A percentile compares a stretch with the other conserved stretches of the same genome.
Conservation (phyloP, 2,329 filamentous ascomycete species). For the Xylariomycetidae sp. region DNA sequence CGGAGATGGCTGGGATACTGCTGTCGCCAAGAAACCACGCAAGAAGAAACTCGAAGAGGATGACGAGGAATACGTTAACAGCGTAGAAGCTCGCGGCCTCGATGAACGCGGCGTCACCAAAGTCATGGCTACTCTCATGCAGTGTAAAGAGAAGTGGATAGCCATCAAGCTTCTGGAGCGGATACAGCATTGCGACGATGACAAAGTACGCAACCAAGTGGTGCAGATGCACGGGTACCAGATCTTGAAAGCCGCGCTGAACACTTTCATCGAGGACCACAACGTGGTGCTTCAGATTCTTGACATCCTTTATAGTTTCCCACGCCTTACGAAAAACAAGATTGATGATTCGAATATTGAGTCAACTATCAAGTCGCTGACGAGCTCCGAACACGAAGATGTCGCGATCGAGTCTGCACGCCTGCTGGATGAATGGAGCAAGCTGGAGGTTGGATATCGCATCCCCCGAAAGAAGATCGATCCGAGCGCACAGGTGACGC, state of each 20-base stretch:
- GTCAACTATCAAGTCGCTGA: constrained; percentile 66
- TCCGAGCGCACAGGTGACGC: constrained; percentile 49
- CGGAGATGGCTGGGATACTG: constrained; percentile 84
- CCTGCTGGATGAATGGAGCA: constrained; percentile 81
- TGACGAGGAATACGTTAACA: constrained; percentile 93
- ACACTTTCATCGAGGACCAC: constrained; percentile 80
- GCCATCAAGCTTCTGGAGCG: constrained; percentile 89
- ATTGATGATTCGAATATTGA: constrained; percentile 96
- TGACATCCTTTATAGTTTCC: constrained; percentile 82
- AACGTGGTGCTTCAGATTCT: constrained; percentile 88
- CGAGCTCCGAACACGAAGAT: constrained; percentile 64
- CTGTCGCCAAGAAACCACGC: constrained; percentile 81
- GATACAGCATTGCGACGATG: constrained; percentile 81
- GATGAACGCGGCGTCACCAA: constrained; percentile 30
- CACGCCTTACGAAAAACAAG: constrained; percentile 91
- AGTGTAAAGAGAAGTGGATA: constrained; percentile 99
- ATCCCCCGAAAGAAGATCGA: constrained; percentile 88
- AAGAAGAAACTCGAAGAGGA: constrained; percentile 91
- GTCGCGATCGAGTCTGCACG: constrained; percentile 67
- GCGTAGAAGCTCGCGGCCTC: constrained; percentile 37
- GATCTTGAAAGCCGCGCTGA: constrained; percentile 82
- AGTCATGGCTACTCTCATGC: constrained; percentile 73
- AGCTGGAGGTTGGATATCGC: constrained; percentile 83
- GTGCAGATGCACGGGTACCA: constrained; percentile 97
- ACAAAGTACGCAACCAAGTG: constrained; percentile 80